Base-by-base conservation (phyloP, 768 basidiomycete species). In the Tephrocybe sp. region DNA sequence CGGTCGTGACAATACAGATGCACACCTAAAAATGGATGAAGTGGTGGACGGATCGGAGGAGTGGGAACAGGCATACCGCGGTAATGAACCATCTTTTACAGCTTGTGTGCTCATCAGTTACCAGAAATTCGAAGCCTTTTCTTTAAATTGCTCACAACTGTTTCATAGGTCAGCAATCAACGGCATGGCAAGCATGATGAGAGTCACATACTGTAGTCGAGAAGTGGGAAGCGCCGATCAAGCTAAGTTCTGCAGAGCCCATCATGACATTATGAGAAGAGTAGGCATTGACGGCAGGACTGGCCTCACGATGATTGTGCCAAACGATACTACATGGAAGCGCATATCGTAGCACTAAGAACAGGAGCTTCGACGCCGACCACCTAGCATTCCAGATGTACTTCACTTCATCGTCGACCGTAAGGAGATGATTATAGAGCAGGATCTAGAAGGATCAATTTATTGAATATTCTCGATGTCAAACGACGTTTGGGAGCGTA, bases 351-450 rank as follows among this genome's bases (percentile, higher is more conserved):
- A 75, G 66, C 7, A 70, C 28, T 23, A 79, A 59, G 57, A 74
- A 76, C 2, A 70, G 58, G 37, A 70, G 51, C 45, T 76, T 79
- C 1, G 68, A 63, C 20, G 68, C 61, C 0, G 70, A 71, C 46
- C 57, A 57, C 44, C 63, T 67, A 0, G 75, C 71, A 15, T 51
- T 59, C 74, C 76, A 79, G 17, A 78, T 64, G 42, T 69, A 64
- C 32, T 62, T 51, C 24, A 77, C 64, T 55, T 78, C 77, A 30
- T 75, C 70, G 5, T 58, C 52, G 21, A 78, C 62, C 2, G 74
- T 68, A 28, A 78, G 51, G 21, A 68, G 18, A 46, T 78, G 74
- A 54, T 79, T 73, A 51, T 75, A 78, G 3, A 77, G 42, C 6
- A 76, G 53, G 12, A 70, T 56, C 72, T 70, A 54, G 20, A 21